Conservation (phyloP, 2,329 filamentous ascomycete species). For the Cytospora paraplurivora region DNA sequence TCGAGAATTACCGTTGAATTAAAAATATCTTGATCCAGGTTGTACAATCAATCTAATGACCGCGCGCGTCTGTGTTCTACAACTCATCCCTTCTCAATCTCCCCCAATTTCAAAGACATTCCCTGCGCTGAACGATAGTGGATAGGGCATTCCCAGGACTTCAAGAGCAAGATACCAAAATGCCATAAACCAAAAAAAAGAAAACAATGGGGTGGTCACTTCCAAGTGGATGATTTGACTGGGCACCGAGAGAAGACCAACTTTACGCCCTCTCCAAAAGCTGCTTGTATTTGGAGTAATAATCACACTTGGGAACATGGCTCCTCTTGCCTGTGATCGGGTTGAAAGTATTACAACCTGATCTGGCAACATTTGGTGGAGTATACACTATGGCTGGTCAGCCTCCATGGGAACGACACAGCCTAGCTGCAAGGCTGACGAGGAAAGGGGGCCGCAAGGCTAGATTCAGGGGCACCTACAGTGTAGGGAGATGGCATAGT, state of each 20-base stretch:
- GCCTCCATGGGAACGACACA: conserved; percentile 7
- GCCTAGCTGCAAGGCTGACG: conserved; percentile 22
- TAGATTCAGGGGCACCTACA: conserved; percentile 46
- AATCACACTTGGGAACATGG: conserved; percentile 70
- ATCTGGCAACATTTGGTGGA: conserved; percentile 82
- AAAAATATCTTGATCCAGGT: too few relatives aligned
- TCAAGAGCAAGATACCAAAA: not conserved
- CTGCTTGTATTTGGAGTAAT: conserved; percentile 67
- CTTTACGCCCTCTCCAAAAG: conserved; percentile 42
- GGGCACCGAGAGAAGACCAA: not conserved
- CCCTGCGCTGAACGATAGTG: too few relatives aligned
- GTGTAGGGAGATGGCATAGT: conserved; percentile 84
- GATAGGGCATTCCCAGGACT: not conserved
- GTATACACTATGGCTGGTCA: conserved; percentile 64
- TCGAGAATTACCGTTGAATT: too few relatives aligned
- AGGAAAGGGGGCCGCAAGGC: conserved; percentile 12
- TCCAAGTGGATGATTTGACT: conserved; percentile 18
- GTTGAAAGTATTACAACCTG: conserved; percentile 82
- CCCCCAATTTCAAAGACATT: too few relatives aligned
- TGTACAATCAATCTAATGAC: too few relatives aligned
- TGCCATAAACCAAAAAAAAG: not conserved
- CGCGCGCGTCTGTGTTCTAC: too few relatives aligned
- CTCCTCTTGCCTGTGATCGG: conserved; percentile 72
- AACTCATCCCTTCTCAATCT: too few relatives aligned
- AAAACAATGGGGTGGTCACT: not conserved